phyloP scores from a whole-genome alignment of 768 basidiomycete genomes.

The Boletus insuetus region DNA sequence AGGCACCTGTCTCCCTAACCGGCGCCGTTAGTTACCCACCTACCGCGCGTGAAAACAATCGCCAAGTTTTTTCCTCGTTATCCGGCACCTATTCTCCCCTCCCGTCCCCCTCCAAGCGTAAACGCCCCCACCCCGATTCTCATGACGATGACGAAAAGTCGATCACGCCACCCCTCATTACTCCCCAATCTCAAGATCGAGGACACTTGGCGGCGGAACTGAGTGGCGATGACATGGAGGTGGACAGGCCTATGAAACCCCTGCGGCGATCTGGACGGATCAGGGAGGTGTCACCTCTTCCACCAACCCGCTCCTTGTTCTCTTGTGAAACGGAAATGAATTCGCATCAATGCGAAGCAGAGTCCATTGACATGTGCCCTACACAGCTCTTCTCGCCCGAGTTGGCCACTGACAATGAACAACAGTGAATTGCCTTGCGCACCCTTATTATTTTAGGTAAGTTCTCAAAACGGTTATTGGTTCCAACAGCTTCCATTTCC shows the following conservation, averaged over 20 bases:
- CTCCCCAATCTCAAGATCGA: conserved; percentile 25
- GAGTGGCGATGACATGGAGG: conserved; percentile 26
- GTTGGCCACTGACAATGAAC: conserved; percentile 25
- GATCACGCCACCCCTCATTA: conserved; percentile 15
- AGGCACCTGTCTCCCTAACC: conserved; percentile 21
- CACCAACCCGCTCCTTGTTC: conserved; percentile 23
- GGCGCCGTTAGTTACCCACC: conserved; percentile 40
- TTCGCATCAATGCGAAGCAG: conserved; percentile 23
- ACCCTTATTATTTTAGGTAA: conserved; percentile 27
- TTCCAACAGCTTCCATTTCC: conserved; percentile 18
- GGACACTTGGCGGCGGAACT: conserved; percentile 20
- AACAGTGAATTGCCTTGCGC: conserved; percentile 17
- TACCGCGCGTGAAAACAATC: conserved; percentile 56
- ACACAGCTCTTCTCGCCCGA: conserved; percentile 17
- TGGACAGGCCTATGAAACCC: conserved; percentile 37
- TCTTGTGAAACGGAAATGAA: conserved; percentile 34
- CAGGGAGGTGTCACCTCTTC: conserved; percentile 27
- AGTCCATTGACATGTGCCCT: conserved; percentile 17
- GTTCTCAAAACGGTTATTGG: conserved; percentile 8
- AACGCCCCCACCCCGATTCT: conserved; percentile 22
- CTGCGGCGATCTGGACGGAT: conserved; percentile 33
- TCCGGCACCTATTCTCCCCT: conserved; percentile 33
- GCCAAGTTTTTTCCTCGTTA: conserved; percentile 41
- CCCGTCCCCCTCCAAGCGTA: conserved; percentile 38
- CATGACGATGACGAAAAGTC: conserved; percentile 20